Evolutionary conservation across 306 rosid species (phyloP).

Genomic region (Quercus dentata): DNA sequence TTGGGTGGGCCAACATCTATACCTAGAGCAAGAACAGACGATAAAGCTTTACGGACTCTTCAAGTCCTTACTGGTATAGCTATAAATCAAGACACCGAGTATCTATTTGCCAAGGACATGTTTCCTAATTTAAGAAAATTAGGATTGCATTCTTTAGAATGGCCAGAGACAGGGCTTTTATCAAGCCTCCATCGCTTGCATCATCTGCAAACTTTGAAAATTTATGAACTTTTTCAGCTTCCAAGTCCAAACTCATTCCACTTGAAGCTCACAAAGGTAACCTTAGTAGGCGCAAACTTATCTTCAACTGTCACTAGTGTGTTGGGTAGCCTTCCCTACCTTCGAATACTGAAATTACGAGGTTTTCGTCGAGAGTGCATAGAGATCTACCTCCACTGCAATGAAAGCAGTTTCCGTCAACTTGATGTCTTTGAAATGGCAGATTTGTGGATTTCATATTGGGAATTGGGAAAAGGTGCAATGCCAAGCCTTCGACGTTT

Average conservation of each 20-base stretch:
- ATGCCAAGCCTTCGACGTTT: too few species aligned
- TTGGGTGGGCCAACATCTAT: neutral
- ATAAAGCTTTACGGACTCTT: neutral
- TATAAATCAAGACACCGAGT: neutral
- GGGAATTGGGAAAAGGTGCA: too few species aligned
- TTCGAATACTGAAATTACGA: neutral
- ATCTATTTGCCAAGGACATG: neutral
- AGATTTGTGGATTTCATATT: too few species aligned
- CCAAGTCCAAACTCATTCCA: neutral
- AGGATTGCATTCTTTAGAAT: neutral
- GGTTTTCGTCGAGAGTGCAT: too few species aligned
- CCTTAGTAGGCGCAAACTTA: neutral
- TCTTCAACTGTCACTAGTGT: neutral
- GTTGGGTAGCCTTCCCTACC: constrained; percentile 17
- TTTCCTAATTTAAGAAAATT: neutral
- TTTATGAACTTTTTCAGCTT: neutral
- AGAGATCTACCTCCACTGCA: too few species aligned
- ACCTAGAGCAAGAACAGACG: too few species aligned
- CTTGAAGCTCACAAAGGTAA: neutral
- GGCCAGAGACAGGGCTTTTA: neutral
- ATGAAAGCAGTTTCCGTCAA: too few species aligned
- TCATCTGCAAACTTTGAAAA: neutral
- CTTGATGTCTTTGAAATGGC: too few species aligned
- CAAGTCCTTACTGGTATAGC: constrained; percentile 8
- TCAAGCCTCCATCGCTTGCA: neutral